Percentiles rank a stretch among this genome's conserved stretches.
Conservation (phyloP, 495 filamentous ascomycete genomes). For the Penicillium turbatum region DNA sequence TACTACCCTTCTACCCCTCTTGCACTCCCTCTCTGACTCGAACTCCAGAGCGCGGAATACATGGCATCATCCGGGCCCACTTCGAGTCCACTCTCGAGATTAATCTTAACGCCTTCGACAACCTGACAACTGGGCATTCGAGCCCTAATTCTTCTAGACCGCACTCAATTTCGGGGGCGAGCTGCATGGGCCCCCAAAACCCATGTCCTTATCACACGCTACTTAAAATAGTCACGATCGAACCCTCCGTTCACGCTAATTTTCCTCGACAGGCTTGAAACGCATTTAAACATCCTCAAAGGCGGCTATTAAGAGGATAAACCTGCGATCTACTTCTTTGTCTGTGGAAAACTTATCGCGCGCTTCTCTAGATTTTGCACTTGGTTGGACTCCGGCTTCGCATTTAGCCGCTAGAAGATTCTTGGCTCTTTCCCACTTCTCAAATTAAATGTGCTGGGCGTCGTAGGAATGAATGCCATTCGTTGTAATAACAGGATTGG, state of each 20-base stretch:
- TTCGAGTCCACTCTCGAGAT: neutral
- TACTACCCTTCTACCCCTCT: neutral
- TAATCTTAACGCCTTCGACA: neutral
- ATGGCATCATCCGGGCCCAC: constrained; percentile 3
- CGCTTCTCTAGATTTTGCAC: neutral
- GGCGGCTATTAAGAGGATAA: neutral
- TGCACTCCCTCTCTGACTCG: neutral
- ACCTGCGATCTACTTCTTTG: neutral
- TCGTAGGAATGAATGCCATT: neutral
- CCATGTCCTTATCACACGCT: neutral
- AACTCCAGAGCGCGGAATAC: neutral
- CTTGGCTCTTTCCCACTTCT: neutral
- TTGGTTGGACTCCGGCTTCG: neutral
- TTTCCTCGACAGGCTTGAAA: neutral
- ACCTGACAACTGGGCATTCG: neutral
- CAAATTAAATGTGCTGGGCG: neutral
- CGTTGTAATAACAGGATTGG: neutral
- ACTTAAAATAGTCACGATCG: constrained; percentile 1
- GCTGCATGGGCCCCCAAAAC: neutral
- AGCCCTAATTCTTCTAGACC: neutral
- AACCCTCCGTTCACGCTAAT: neutral
- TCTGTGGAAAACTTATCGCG: neutral
- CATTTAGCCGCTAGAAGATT: neutral
- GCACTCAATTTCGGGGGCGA: neutral
- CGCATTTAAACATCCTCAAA: neutral